A percentile compares a stretch with the other conserved stretches of the same genome.
These are phyloP conservation scores for Ustilago curta DNA, from an alignment of 1,284 basidiomycete genomes.

Conservation along the genomic window DNA sequence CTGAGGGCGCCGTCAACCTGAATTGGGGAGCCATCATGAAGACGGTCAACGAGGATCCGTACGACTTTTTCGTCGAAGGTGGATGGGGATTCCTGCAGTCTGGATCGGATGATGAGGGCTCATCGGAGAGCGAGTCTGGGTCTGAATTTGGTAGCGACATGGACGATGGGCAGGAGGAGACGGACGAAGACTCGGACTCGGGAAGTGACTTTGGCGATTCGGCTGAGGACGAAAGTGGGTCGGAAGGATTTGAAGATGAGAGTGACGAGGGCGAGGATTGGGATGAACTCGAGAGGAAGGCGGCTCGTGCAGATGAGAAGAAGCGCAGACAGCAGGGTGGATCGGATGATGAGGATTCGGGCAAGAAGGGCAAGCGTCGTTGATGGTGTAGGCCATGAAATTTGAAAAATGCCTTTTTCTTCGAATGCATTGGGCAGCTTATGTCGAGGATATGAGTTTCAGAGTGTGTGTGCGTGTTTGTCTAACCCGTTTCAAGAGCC, in stretches of 20 bases:
- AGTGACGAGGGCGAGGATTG: constrained; percentile 80
- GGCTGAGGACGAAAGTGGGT: constrained; percentile 70
- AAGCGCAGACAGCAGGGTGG: constrained; percentile 57
- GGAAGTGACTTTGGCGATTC: constrained; percentile 68
- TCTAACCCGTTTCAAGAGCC: no score
- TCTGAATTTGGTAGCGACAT: constrained; percentile 68
- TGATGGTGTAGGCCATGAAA: constrained; percentile 8
- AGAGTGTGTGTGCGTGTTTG: not conserved
- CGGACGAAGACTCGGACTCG: constrained; percentile 59
- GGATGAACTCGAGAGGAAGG: constrained; percentile 91
- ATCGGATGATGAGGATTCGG: constrained; percentile 50
- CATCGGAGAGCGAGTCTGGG: constrained; percentile 58
- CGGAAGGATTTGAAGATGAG: constrained; percentile 78
- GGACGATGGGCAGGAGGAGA: constrained; percentile 66
- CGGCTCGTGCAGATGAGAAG: constrained; percentile 62
- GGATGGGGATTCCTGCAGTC: constrained; percentile 88
- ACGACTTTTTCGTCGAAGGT: constrained; percentile 94
- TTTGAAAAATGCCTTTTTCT: not conserved
- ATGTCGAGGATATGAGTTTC: not conserved
- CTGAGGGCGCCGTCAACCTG: constrained; percentile 95
- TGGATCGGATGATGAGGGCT: constrained; percentile 41
- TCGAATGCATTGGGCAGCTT: not conserved
- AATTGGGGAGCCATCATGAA: constrained; percentile 93
- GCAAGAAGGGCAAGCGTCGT: constrained; percentile 49
- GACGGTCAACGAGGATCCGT: constrained; percentile 74